phyloP scores from a whole-genome alignment of 169 alveolate genomes.

The Ichthyophthirius multifiliis region DNA sequence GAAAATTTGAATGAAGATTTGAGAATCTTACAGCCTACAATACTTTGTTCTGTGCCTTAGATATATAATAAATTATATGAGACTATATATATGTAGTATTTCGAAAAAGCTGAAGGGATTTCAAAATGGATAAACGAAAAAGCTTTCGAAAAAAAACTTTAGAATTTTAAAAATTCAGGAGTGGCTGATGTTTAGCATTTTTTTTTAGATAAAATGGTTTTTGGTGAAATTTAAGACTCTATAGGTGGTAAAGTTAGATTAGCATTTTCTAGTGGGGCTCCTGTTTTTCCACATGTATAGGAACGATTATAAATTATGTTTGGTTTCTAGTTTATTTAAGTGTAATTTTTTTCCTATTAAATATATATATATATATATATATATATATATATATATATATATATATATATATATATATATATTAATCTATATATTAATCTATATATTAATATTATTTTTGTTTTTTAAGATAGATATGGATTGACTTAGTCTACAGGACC shows the following conservation, averaged over 20 bases:
- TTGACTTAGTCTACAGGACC: constrained; percentile 57
- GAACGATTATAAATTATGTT: not conserved
- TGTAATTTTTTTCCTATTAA: not conserved
- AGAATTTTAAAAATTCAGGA: not conserved
- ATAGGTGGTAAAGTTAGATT: not conserved
- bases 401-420: no score
- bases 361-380: no score
- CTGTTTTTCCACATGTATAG: not conserved
- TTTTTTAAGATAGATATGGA: constrained; percentile 3
- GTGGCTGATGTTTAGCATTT: not conserved
- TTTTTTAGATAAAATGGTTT: not conserved
- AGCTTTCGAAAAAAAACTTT: not conserved
- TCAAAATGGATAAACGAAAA: not conserved
- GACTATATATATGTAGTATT: constrained; percentile 27
- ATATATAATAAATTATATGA: constrained; percentile 74
- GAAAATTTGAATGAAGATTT: constrained; percentile 89
- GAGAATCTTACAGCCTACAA: constrained; percentile 76
- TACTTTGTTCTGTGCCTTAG: constrained; percentile 87
- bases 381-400: no score
- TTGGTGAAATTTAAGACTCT: not conserved
- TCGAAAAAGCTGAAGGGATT: not conserved
- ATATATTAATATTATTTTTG: no score
- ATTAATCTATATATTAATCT: no score
- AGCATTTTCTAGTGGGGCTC: not conserved
- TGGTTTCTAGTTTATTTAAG: not conserved